phyloP scores from a whole-genome alignment of 75 land plant species.

The Azolla pinnata region DNA sequence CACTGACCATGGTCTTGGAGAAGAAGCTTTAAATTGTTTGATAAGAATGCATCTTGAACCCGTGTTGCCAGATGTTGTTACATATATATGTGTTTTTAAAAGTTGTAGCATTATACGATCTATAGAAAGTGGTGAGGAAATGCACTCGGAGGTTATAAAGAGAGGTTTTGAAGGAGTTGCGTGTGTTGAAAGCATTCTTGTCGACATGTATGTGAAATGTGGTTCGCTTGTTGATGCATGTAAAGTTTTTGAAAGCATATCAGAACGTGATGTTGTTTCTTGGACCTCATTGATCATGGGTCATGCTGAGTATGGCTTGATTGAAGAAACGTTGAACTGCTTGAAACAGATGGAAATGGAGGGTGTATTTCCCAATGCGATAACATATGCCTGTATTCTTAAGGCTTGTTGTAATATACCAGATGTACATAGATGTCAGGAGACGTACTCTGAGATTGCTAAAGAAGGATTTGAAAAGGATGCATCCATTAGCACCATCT shows the following conservation, averaged over 20 bases:
- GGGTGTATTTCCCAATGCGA: slow-evolving; percentile 41
- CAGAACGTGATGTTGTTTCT: slow-evolving; percentile 24
- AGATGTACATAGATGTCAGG: slow-evolving; percentile 31
- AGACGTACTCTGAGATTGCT: slow-evolving; percentile 20
- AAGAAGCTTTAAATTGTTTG: slow-evolving; percentile 36
- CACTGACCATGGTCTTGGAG: slow-evolving; percentile 29
- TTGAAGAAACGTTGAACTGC: slow-evolving; percentile 29
- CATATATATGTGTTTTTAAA: slow-evolving; percentile 37
- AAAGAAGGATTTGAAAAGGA: slow-evolving; percentile 39
- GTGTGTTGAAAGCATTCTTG: slow-evolving; percentile 29
- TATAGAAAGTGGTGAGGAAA: slow-evolving; percentile 22
- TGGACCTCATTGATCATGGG: slow-evolving; percentile 57
- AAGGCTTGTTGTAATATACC: slow-evolving; percentile 43
- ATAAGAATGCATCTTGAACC: slow-evolving; percentile 30
- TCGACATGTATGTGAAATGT: slow-evolving; percentile 50
- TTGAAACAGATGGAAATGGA: slow-evolving; percentile 27
- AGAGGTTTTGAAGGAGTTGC: slow-evolving; percentile 20
- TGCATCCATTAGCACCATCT: slow-evolving; percentile 46
- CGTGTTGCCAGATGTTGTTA: slow-evolving; percentile 22
- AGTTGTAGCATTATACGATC: slow-evolving; percentile 29
- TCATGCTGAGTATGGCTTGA: slow-evolving; percentile 22
- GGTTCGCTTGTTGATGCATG: slow-evolving; percentile 21
- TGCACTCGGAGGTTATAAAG: slow-evolving; percentile 31
- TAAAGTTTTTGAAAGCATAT: slow-evolving; percentile 26
- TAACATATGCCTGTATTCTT: slow-evolving; percentile 45